phyloP scores from a whole-genome alignment of 2,329 filamentous ascomycete genomes.

The Fusarium sp. region DNA sequence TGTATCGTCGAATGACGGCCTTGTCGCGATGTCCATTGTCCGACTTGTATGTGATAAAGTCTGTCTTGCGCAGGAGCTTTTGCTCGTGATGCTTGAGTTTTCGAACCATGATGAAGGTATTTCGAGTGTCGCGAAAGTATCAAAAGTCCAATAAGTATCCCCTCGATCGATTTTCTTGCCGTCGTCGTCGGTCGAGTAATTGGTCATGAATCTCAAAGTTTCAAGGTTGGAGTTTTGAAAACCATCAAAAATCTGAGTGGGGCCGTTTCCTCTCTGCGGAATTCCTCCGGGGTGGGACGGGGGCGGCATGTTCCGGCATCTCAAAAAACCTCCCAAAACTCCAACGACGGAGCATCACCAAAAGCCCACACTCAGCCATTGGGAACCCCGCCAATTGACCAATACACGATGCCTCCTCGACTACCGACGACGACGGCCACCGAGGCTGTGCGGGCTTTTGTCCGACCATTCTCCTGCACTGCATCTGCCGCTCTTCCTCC shows the following conservation, averaged over 20 bases:
- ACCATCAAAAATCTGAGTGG: slow-evolving; percentile 42
- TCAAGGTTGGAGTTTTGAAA: slow-evolving; percentile 34
- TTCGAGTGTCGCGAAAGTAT: not conserved
- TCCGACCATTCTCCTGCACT: slow-evolving; percentile 49
- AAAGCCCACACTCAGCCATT: not conserved
- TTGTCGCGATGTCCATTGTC: slow-evolving; percentile 90
- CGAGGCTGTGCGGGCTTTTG: slow-evolving; percentile 20
- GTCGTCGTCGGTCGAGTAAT: slow-evolving; percentile 7
- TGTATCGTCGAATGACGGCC: slow-evolving; percentile 83
- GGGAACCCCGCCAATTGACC: slow-evolving; percentile 16
- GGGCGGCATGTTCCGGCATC: slow-evolving; percentile 32
- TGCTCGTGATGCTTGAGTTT: slow-evolving; percentile 98
- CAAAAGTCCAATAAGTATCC: not conserved
- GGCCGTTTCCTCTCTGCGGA: slow-evolving; percentile 34
- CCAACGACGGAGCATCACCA: slow-evolving; percentile 33
- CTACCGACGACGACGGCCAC: slow-evolving; percentile 47
- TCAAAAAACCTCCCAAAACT: slow-evolving; percentile 45
- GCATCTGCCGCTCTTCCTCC: slow-evolving; percentile 40
- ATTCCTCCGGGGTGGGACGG: slow-evolving; percentile 29
- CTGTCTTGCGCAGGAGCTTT: slow-evolving; percentile 91
- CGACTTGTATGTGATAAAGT: slow-evolving; percentile 94
- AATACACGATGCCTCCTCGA: slow-evolving; percentile 54
- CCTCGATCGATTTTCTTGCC: not conserved
- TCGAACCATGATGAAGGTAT: slow-evolving; percentile 79
- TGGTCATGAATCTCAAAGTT: slow-evolving; percentile 3